Percentiles rank a stretch among this genome's conserved stretches.
Evolutionary conservation across 805 yeast genomes (phyloP).

Genomic region (Limtongozyma cylindracea): DNA sequence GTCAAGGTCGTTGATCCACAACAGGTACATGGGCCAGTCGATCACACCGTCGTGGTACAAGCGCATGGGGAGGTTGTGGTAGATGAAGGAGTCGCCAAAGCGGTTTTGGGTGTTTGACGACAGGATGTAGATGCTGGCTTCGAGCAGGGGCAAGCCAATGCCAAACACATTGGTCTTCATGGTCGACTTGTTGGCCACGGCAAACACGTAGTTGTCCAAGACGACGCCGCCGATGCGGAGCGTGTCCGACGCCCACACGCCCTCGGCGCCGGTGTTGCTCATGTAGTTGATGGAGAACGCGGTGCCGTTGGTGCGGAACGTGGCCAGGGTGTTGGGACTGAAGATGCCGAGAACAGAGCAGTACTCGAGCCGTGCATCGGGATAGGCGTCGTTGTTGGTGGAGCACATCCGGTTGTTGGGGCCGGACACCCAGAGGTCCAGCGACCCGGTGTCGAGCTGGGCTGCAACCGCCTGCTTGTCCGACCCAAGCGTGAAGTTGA

Average conservation of each 20-base stretch:
- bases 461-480: slow-evolving; percentile 7
- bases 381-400: too few relatives aligned
- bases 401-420: too few relatives aligned
- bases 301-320: slow-evolving; percentile 13
- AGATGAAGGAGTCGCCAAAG: slow-evolving; percentile 3
- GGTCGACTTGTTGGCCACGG: not conserved
- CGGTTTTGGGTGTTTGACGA: too few relatives aligned
- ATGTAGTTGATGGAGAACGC: slow-evolving; percentile 18
- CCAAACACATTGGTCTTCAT: slow-evolving; percentile 1
- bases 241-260: slow-evolving; percentile 21
- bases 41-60: slow-evolving; percentile 1
- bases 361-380: too few relatives aligned
- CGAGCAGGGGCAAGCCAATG: slow-evolving; percentile 1
- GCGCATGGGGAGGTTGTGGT: slow-evolving; percentile 3
- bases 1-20: not conserved
- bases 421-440: slow-evolving; percentile 1
- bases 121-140: too few relatives aligned
- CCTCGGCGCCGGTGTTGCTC: slow-evolving; percentile 20
- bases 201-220: not conserved
- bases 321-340: slow-evolving; percentile 11
- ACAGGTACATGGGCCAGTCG: not conserved
- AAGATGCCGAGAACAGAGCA: slow-evolving; percentile 6
- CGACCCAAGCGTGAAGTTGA: slow-evolving; percentile 5
- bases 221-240: not conserved
- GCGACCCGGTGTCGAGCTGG: slow-evolving; percentile 5